Evolutionary conservation across 148 eudicot genomes (phyloP), one percentile per base, ranked within the genome.

Genomic region (Chenopodium album): DNA sequence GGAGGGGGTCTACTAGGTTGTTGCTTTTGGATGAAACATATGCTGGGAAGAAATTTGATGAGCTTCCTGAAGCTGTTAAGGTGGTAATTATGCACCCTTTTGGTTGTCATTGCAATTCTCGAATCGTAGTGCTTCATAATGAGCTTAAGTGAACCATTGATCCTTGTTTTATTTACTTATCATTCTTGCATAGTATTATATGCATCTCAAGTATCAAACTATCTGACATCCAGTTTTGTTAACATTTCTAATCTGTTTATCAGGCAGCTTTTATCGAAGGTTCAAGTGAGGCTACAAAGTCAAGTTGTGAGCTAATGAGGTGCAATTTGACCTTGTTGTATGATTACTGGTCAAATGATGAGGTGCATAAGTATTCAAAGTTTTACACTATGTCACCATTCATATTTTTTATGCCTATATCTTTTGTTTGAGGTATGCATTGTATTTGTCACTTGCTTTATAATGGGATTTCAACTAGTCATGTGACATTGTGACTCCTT

Each of bases 41-140:
- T 74, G 91, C 89, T 1, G 59, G 85, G 62, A 90, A 85, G 52
- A 37, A 78, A 32, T 76, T 88, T 74, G 89, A 87, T 22, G 90
- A 94, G 76, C 90, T 95, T 86, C 99, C 99, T 34, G 90, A 92
- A 87, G 97, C 97, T 68, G 86, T 95, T 60, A 89, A 95, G 98
- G 98, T 94, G 86, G 76, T 71, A 26, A 17, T 46, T 63, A 26
- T 11, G 31, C 17, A 59, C 41, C 63, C 52, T 59, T 78, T 79
- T 68, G 4, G 28, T 41, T 41, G 52, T 54, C 66, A 1, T 81
- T 76, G 56, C 50, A 29, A 22, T 69, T 31, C 44, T 41, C 65
- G 46, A 14, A 47, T 70, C 9, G 7, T 52, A 26, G 19, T 75
- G 54, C 16, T 54, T 41, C 56, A 71, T 68, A 47, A 17, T 11